Percentiles rank a stretch among this genome's conserved stretches.
These are phyloP conservation scores for Metarhizium robertsii DNA, from an alignment of 2,329 filamentous ascomycete genomes.

Conservation along the genomic window DNA sequence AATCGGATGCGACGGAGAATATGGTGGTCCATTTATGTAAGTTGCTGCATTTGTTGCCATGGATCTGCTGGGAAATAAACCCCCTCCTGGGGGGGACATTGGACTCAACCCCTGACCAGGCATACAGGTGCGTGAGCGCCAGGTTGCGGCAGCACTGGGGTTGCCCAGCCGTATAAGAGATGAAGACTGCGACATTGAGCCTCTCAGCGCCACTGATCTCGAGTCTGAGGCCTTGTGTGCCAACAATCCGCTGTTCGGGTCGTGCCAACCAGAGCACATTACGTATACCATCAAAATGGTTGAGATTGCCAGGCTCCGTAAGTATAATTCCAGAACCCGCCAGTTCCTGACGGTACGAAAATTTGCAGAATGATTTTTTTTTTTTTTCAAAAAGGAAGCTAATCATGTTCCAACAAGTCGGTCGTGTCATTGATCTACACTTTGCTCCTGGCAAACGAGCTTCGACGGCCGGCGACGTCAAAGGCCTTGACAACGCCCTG, in stretches of 20 bases:
- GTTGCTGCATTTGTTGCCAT: slow-evolving; percentile 8
- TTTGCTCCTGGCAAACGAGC: slow-evolving; percentile 24
- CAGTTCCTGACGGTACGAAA: no score
- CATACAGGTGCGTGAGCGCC: slow-evolving; percentile 25
- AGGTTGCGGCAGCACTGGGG: slow-evolving; percentile 26
- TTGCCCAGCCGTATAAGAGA: slow-evolving; percentile 27
- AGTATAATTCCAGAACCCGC: not conserved
- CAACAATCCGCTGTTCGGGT: slow-evolving; percentile 17
- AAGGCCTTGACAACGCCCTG: slow-evolving; percentile 18
- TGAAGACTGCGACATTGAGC: slow-evolving; percentile 29
- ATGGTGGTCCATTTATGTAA: slow-evolving; percentile 45
- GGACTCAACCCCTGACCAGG: no score
- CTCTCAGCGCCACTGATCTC: slow-evolving; percentile 20
- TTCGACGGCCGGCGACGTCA: slow-evolving; percentile 17
- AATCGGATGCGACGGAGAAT: slow-evolving; percentile 33
- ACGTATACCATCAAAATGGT: slow-evolving; percentile 29
- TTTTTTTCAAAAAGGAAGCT: no score
- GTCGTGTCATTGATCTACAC: slow-evolving; percentile 25
- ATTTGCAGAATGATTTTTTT: no score
- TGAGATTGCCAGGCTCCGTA: slow-evolving; percentile 24
- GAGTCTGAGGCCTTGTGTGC: slow-evolving; percentile 17
- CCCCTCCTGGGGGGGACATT: no score
- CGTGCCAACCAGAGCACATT: slow-evolving; percentile 22
- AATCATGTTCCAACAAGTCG: slow-evolving; percentile 13
- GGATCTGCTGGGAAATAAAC: not conserved